Evolutionary conservation across 257 asterid species (phyloP).

Genomic region (Phtheirospermum japonicum): DNA sequence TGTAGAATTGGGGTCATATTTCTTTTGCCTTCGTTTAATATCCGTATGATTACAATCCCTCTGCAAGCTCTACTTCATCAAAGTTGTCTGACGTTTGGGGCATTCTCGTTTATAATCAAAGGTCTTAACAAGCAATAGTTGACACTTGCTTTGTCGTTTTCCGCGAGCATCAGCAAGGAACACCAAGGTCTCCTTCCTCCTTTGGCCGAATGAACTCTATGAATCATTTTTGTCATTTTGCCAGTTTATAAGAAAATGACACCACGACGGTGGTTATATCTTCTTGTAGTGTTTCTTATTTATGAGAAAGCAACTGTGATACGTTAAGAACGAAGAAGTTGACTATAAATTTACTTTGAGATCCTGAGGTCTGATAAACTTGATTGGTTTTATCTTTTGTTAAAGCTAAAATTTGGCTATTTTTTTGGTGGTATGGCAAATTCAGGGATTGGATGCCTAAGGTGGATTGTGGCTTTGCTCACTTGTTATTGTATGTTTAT

Average conservation of each 20-base stretch:
- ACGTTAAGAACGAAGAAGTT: slow-evolving; percentile 3
- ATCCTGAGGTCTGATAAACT: not conserved
- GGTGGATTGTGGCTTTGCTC: too few relatives aligned
- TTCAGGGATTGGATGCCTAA: too few relatives aligned
- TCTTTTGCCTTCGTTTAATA: too few relatives aligned
- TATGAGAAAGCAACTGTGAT: not conserved
- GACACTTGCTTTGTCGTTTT: slow-evolving; percentile 63
- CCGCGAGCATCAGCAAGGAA: slow-evolving; percentile 30
- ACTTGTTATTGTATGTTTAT: too few relatives aligned
- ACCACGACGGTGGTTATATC: not conserved
- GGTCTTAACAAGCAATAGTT: slow-evolving; percentile 86
- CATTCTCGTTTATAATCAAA: slow-evolving; percentile 84
- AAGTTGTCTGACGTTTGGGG: slow-evolving; percentile 89
- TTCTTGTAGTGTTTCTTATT: not conserved
- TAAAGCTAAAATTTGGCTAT: too few relatives aligned
- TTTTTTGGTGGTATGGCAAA: too few relatives aligned
- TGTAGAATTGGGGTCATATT: too few relatives aligned
- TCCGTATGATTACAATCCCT: too few relatives aligned
- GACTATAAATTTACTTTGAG: slow-evolving; percentile 19
- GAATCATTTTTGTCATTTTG: slow-evolving; percentile 76
- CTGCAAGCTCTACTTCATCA: slow-evolving; percentile 94
- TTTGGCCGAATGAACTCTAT: slow-evolving; percentile 74
- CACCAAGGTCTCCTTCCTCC: slow-evolving; percentile 59
- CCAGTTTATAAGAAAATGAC: slow-evolving; percentile 58
- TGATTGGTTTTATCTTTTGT: not conserved